Evolutionary conservation across 306 rosid genomes (phyloP).

Genomic region (Rosa persica): DNA sequence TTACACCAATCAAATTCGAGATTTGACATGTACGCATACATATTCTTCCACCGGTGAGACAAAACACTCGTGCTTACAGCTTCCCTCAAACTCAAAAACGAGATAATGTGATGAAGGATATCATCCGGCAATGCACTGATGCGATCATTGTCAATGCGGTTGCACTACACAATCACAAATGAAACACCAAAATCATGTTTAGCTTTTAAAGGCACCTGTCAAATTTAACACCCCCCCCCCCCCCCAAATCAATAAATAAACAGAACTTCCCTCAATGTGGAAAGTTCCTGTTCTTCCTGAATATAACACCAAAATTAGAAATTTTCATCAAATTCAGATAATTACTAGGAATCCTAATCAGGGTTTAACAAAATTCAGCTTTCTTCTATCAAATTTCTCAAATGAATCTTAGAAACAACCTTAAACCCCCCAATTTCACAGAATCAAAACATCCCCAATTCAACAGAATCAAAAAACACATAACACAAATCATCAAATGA

Average conservation of each 20-base stretch:
- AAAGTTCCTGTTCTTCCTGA: neutral
- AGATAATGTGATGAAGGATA: slow-evolving; percentile 11
- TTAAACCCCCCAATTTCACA: neutral
- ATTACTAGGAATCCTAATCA: neutral
- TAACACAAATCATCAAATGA: neutral
- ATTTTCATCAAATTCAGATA: neutral
- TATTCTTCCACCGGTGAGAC: slow-evolving; percentile 6
- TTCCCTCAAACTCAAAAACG: slow-evolving; percentile 15
- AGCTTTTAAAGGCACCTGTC: neutral
- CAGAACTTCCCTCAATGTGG: neutral
- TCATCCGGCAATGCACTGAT: slow-evolving; percentile 21
- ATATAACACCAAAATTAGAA: neutral
- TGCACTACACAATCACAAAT: neutral
- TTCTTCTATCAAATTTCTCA: neutral
- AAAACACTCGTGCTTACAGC: slow-evolving; percentile 9
- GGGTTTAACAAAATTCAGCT: neutral
- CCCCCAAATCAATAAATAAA: too few relatives aligned
- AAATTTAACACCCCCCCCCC: neutral
- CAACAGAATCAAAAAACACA: neutral
- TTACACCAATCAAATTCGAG: slow-evolving; percentile 11
- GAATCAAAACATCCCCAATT: neutral
- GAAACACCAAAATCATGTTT: slow-evolving; percentile 1
- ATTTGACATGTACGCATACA: slow-evolving; percentile 4
- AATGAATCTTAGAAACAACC: neutral
- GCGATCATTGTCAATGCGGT: neutral